Conservation (phyloP, 2,329 filamentous ascomycete species). For the Whalleya microplaca region DNA sequence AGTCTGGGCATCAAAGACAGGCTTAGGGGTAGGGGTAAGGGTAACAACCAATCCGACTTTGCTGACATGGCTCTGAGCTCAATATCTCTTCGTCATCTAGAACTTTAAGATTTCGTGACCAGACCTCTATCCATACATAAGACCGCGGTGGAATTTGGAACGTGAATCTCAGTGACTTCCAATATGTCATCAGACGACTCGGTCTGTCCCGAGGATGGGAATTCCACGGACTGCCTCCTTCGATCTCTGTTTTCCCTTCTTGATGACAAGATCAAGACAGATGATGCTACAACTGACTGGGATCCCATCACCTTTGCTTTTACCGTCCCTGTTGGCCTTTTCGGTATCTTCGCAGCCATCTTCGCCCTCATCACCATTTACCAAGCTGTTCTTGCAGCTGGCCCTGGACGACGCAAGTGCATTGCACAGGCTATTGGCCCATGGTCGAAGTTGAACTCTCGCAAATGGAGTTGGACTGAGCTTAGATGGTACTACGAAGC, state of each 20-base stretch:
- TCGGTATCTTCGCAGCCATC: slow-evolving; percentile 55
- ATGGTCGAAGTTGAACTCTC: neutral
- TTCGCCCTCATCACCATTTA: slow-evolving; percentile 68
- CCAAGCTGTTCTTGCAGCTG: neutral
- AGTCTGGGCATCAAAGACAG: too few species aligned
- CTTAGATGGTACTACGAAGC: neutral
- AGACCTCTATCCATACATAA: too few species aligned
- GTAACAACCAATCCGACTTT: too few species aligned
- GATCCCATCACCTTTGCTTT: slow-evolving; percentile 5
- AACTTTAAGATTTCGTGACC: too few species aligned
- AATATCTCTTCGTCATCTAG: too few species aligned
- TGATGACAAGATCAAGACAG: slow-evolving; percentile 27
- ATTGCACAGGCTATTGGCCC: neutral
- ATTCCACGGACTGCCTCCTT: slow-evolving; percentile 1
- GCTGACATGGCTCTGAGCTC: too few species aligned
- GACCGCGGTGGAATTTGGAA: too few species aligned
- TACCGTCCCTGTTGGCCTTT: slow-evolving; percentile 1
- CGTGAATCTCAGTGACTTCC: too few species aligned
- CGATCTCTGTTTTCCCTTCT: neutral
- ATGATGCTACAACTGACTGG: slow-evolving; percentile 16
- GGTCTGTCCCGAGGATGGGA: neutral
- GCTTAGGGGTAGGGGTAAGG: too few species aligned
- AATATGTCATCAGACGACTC: neutral
- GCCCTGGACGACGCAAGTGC: neutral
- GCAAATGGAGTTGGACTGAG: neutral